These are phyloP conservation scores for Dipodascopsis uninucleata DNA, from an alignment of 805 yeast species.

Conservation along the genomic window DNA sequence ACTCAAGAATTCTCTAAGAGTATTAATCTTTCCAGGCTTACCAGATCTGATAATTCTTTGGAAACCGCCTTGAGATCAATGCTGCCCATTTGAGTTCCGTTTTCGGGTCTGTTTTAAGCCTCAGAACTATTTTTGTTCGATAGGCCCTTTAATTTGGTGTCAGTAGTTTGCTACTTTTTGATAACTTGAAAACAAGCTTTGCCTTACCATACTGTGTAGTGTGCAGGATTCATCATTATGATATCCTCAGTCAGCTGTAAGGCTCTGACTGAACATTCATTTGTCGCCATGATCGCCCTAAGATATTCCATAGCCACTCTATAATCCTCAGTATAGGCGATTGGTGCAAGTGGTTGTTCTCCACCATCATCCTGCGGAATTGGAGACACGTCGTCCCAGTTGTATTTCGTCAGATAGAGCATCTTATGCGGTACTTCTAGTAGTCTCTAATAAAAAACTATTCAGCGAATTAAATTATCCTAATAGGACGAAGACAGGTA, in stretches of 20 bases:
- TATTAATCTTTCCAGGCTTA: slow-evolving; percentile 5
- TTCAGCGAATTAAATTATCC: too few species aligned
- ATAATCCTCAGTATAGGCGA: slow-evolving; percentile 67
- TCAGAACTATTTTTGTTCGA: slow-evolving; percentile 34
- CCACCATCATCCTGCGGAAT: slow-evolving; percentile 33
- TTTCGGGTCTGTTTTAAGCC: slow-evolving; percentile 37
- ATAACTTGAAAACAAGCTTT: too few species aligned
- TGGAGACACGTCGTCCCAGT: slow-evolving; percentile 36
- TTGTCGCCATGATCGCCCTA: slow-evolving; percentile 52
- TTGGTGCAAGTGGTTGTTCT: slow-evolving; percentile 36
- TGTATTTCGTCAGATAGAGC: slow-evolving; percentile 29
- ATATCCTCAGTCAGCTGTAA: slow-evolving; percentile 60
- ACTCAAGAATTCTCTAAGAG: too few species aligned
- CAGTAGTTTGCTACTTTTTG: not conserved
- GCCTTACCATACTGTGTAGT: slow-evolving; percentile 77
- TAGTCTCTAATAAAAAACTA: too few species aligned
- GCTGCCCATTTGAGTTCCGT: slow-evolving; percentile 79
- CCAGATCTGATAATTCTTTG: slow-evolving; percentile 95
- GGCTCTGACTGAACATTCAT: slow-evolving; percentile 71
- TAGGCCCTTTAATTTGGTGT: slow-evolving; percentile 29
- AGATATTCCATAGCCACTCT: slow-evolving; percentile 56
- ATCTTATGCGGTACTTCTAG: too few species aligned
- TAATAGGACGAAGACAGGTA: too few species aligned
- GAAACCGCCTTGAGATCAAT: slow-evolving; percentile 63
- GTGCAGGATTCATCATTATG: slow-evolving; percentile 74